Percentiles rank a stretch among this genome's conserved stretches.
Evolutionary conservation across 2,329 filamentous ascomycete genomes (phyloP).

Genomic region (Parascedosporium putredinis): DNA sequence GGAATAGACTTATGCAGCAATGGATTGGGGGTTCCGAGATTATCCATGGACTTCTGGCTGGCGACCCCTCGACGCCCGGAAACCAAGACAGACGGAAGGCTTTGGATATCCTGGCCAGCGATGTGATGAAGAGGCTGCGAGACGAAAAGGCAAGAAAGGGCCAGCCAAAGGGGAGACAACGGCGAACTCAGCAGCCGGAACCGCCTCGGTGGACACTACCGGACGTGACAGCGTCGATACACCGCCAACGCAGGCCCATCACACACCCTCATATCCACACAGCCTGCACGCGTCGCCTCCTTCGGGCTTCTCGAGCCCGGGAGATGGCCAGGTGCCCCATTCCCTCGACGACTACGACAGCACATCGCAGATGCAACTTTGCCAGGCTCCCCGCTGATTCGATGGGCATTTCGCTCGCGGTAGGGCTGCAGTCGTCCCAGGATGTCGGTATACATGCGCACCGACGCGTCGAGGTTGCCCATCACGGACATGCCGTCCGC

Average conservation of each 20-base stretch:
- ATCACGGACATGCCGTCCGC: background rate
- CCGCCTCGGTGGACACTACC: background rate
- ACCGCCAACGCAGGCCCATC: background rate
- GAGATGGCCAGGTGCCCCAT: conserved; percentile 12
- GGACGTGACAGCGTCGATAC: background rate
- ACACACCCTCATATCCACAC: background rate
- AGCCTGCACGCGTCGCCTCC: background rate
- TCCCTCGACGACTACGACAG: conserved; percentile 9
- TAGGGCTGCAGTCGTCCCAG: conserved; percentile 11
- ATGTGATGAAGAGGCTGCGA: conserved; percentile 67
- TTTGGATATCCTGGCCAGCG: conserved; percentile 60
- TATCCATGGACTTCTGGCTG: conserved; percentile 42
- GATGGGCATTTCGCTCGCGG: conserved; percentile 10
- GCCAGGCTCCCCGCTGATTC: conserved; percentile 8
- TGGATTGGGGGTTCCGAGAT: conserved; percentile 54
- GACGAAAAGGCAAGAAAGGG: conserved; percentile 53
- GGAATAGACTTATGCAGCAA: conserved; percentile 55
- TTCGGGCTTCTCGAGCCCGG: conserved; percentile 10
- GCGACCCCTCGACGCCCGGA: conserved; percentile 38
- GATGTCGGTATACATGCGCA: background rate
- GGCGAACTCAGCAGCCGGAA: conserved; percentile 3
- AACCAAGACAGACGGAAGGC: conserved; percentile 49
- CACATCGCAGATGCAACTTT: conserved; percentile 10
- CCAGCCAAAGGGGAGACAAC: conserved; percentile 17
- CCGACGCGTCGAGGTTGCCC: background rate